phyloP scores from a whole-genome alignment of 2,329 filamentous ascomycete genomes.

The Aureobasidium uvarum region DNA sequence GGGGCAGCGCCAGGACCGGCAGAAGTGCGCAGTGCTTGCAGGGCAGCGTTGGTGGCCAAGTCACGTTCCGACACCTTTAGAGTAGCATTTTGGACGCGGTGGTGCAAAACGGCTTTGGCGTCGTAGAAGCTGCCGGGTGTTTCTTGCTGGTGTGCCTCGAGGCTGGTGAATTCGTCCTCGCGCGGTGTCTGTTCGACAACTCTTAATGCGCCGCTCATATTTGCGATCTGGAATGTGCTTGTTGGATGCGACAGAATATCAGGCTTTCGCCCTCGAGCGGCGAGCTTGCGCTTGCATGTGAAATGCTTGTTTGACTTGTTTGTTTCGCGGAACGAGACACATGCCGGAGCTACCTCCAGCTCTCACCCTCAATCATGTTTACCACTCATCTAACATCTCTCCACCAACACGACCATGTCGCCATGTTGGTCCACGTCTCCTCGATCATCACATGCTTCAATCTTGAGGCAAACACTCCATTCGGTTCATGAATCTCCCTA shows the following conservation, averaged over 20 bases:
- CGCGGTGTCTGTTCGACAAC: conserved; percentile 60
- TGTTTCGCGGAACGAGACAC: not conserved
- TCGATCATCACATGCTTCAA: not conserved
- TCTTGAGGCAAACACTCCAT: not conserved
- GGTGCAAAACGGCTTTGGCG: conserved; percentile 69
- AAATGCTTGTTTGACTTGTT: conserved; percentile 19
- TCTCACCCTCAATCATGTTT: not conserved
- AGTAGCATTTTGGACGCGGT: conserved; percentile 57
- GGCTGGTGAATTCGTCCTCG: conserved; percentile 59
- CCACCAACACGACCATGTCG: not conserved
- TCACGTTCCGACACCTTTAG: conserved; percentile 59
- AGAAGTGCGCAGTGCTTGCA: conserved; percentile 49
- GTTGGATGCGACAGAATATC: not conserved
- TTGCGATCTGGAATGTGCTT: not conserved
- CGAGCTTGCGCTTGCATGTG: conserved; percentile 3
- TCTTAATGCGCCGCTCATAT: conserved; percentile 21
- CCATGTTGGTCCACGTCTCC: not conserved
- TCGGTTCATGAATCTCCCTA: not conserved
- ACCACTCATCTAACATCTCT: not conserved
- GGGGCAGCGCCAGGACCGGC: conserved; percentile 35
- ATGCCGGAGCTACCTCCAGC: not conserved
- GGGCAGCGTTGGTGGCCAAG: conserved; percentile 48
- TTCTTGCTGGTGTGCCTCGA: conserved; percentile 67
- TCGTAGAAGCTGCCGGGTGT: conserved; percentile 71
- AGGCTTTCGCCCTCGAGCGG: not conserved